These are phyloP conservation scores for Wickerhamiella vanderwaltii DNA, from an alignment of 805 yeast genomes.

Conservation along the genomic window DNA sequence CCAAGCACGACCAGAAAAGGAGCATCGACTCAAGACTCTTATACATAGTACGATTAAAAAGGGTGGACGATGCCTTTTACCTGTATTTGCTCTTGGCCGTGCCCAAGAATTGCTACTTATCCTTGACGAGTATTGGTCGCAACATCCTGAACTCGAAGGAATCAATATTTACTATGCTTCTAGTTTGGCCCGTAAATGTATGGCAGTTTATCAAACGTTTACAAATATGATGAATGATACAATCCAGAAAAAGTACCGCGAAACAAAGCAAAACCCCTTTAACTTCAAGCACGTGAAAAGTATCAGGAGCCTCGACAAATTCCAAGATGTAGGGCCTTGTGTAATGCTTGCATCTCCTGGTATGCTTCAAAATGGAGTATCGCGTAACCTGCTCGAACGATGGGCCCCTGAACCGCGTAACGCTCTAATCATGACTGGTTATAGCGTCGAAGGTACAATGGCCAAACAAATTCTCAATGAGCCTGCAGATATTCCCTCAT, in stretches of 20 bases:
- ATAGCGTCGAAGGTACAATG: conserved; percentile 96
- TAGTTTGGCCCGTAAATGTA: conserved; percentile 83
- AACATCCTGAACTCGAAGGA: conserved; percentile 67
- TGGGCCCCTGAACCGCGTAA: conserved; percentile 98
- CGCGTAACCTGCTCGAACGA: conserved; percentile 77
- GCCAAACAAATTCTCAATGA: conserved; percentile 82
- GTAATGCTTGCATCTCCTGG: conserved; percentile 97
- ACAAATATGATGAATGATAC: conserved; percentile 95
- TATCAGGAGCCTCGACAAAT: conserved; percentile 63
- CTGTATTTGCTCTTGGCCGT: conserved; percentile 92
- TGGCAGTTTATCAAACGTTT: conserved; percentile 94
- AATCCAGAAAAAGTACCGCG: conserved; percentile 62
- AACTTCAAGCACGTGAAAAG: conserved; percentile 75
- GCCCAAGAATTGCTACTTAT: conserved; percentile 89
- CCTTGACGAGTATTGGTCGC: conserved; percentile 88
- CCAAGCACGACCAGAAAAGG: conserved; percentile 80
- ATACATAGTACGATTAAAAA: conserved; percentile 73
- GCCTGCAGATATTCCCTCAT: conserved; percentile 80
- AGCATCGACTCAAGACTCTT: conserved; percentile 61
- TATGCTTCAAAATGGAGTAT: conserved; percentile 93
- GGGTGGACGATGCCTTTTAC: conserved; percentile 86
- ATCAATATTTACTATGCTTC: conserved; percentile 86
- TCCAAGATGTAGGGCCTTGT: conserved; percentile 91
- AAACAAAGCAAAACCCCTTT: conserved; percentile 78
- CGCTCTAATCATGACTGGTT: conserved; percentile 81